These are phyloP conservation scores for Nicotiana rustica DNA, from an alignment of 305 asterid species.

Conservation along the genomic window DNA sequence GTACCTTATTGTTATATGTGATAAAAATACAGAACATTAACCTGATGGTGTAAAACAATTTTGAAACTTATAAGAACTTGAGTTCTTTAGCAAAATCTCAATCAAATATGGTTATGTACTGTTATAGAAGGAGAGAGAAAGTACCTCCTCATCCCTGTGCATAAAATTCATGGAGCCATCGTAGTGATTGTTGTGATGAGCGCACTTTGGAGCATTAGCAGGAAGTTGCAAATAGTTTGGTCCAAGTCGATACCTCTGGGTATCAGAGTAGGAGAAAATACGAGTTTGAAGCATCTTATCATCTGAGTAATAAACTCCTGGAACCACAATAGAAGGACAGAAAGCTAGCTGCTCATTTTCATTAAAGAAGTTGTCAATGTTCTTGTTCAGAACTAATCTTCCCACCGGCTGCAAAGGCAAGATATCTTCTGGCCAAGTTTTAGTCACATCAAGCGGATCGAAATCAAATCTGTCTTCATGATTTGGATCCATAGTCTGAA, in stretches of 20 bases:
- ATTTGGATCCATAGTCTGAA: constrained; percentile 42
- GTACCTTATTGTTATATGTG: neutral
- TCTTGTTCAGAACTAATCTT: constrained; percentile 44
- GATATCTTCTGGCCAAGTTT: constrained; percentile 46
- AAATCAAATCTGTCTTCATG: constrained; percentile 42
- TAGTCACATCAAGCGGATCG: constrained; percentile 43
- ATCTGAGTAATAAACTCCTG: constrained; percentile 44
- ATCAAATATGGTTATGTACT: neutral
- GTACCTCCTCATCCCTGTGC: constrained; percentile 50
- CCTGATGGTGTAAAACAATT: neutral
- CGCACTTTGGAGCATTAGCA: constrained; percentile 47
- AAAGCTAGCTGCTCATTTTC: constrained; percentile 45
- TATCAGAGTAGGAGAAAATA: constrained; percentile 42
- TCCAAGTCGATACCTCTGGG: constrained; percentile 45
- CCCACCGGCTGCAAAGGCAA: constrained; percentile 47
- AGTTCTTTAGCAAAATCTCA: too few species aligned
- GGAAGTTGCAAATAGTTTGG: constrained; percentile 46
- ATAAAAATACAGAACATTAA: neutral
- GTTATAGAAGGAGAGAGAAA: constrained; percentile 3
- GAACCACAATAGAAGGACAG: constrained; percentile 41
- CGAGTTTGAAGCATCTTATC: constrained; percentile 48
- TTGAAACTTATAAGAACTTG: neutral
- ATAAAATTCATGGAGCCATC: constrained; percentile 45
- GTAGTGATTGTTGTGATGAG: constrained; percentile 42
- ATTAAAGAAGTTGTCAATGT: constrained; percentile 44